Evolutionary conservation across 441 rosid genomes (phyloP), one percentile per base, ranked within the genome.

Genomic region (Populus hybrid): DNA sequence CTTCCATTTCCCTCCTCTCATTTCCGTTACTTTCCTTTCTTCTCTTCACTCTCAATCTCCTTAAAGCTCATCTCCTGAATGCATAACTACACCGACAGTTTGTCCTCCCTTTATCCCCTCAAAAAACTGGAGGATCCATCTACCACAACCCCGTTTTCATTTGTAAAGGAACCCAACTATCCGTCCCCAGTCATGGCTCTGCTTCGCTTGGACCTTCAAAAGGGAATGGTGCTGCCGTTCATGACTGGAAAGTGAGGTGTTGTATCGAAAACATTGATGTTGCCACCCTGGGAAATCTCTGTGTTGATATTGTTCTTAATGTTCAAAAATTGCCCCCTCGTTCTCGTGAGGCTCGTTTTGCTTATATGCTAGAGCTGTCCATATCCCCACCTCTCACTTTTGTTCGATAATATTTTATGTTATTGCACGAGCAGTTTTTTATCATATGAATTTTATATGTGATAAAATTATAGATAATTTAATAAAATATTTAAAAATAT

Each of bases 231-330:
- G 29, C 66, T 70, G 50, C 73, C 59, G 42, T 76, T 16, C 77
- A 76, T 10, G 75, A 77, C 40, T 65, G 85, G 81, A 78, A 76
- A 45, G 72, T 68, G 73, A 73, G 83, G 77, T 69, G 42, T 74
- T 11, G 76, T 23, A 77, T 82, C 10, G 92, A 90, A 81, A 87
- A 83, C 75, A 78, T 90, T 76, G 99, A 95, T 76, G 92, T 95
- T 68, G 86, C 98, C 35, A 91, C 99, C 14, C 84, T 96, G 4
- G 98, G 98, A 40, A 94, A 93, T 86, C 97, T 94, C 81, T 96
- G 98, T 78, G 94, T 96, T 18, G 99, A 94, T 85, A 88, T 96
- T 72, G 94, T 96, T 68, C 96, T 96, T 81, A 85, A 85, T 76
- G 97, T 96, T 86, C 89, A 90, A 67, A 76, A 88, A 69, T 80